Base-by-base conservation (phyloP, 495 filamentous ascomycete genomes). In the Tetracladium setigerum region DNA sequence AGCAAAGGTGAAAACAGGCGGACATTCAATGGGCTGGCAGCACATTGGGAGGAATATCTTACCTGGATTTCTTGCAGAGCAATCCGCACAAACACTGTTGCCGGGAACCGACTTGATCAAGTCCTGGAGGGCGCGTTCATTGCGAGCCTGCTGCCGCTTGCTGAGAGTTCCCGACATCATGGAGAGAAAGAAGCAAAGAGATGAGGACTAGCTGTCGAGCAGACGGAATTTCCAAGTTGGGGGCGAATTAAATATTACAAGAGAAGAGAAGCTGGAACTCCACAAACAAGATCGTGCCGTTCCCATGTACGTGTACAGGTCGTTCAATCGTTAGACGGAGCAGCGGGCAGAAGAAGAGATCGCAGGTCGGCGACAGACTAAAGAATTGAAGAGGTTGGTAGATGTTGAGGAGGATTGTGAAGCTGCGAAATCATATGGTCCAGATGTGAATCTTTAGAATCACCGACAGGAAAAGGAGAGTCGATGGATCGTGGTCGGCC, bases 121-220 rank as follows among this genome's bases (percentile, higher is more conserved):
- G 30, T 97, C 92, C 61, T 95, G 87, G 55, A 98, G 72, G 24
- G 79, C 70, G 60, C 84, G 87, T 73, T 98, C 92, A 67, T 97
- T 95, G 70, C 92, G 90, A 75, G 83, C 86, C 73, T 95, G 89
- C 69, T 95, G 86, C 62, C 92, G 89, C 78, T 97, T 98, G 73
- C 79, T 95, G 52, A 76, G 55, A 22, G 69, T 58, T 38, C 61
- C 64, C 22, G 73, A 64, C 74, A 77, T 77, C 13, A n/a, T 38
- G 38, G 47, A 49, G 46, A 39, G 19, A 49, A 27, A 3, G 22
- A 27, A 27, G 22, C 22, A 27, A 7, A 27, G 22, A 27, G 22
- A 3, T 3, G 3, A 27, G 22, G 22, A 27, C 22, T 27, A 27
- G 22, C 22, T 27, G 22, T 27, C 22, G 22, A 27, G 3, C 7